These are phyloP conservation scores for Hymenoscyphus salicellus DNA, from an alignment of 2,329 filamentous ascomycete species.

Conservation along the genomic window DNA sequence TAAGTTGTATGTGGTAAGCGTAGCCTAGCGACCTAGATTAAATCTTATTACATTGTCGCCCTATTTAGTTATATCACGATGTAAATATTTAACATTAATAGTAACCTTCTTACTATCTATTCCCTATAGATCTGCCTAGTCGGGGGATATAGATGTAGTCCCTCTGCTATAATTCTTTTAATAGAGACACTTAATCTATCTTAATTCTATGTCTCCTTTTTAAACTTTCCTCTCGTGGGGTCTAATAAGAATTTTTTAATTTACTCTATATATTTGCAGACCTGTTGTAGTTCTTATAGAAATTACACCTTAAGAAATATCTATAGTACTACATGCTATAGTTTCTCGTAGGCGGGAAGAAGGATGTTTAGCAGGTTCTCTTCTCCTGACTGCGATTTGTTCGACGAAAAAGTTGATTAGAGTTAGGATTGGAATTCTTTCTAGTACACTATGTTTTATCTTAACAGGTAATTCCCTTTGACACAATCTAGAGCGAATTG, in stretches of 20 bases:
- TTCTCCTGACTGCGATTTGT: background rate
- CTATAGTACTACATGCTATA: constrained; percentile 18
- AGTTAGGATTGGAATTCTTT: background rate
- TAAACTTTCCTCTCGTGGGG: background rate
- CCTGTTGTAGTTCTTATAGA: background rate
- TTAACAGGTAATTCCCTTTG: constrained; percentile 2
- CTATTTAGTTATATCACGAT: constrained; percentile 17
- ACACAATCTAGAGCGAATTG: constrained; percentile 18
- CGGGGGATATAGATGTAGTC: constrained; percentile 23
- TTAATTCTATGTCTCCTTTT: background rate
- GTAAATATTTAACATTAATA: constrained; percentile 22
- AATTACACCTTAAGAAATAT: constrained; percentile 21
- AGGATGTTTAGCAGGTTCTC: constrained; percentile 20
- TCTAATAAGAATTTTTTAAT: background rate
- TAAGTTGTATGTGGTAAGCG: background rate
- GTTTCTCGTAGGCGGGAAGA: constrained; percentile 18
- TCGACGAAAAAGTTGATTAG: background rate
- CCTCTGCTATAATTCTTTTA: constrained; percentile 16
- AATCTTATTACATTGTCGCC: constrained; percentile 15
- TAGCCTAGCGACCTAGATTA: constrained; percentile 27
- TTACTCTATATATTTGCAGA: background rate
- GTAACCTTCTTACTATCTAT: background rate
- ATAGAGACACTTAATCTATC: background rate
- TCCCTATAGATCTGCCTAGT: constrained; percentile 18
- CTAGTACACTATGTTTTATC: background rate